Conservation (phyloP, 1,284 basidiomycete genomes). For the Stereum hirsutum region DNA sequence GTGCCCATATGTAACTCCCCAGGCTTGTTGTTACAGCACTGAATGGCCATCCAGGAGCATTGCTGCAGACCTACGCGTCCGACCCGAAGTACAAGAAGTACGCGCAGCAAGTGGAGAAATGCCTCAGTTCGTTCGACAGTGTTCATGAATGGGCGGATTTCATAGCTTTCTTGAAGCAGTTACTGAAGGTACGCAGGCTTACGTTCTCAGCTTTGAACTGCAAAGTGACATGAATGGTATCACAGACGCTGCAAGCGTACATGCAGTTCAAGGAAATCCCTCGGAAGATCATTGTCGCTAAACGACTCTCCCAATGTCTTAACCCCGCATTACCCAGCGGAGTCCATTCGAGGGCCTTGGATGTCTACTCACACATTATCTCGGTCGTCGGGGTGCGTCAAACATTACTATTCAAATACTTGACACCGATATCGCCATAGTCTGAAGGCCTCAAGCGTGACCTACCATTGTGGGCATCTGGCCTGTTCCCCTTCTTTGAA, state of each 20-base stretch:
- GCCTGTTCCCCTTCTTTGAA: constrained; percentile 97
- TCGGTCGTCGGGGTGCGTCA: constrained; percentile 76
- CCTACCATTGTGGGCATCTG: constrained; percentile 90
- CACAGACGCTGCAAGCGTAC: constrained; percentile 84
- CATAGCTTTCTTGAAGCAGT: constrained; percentile 91
- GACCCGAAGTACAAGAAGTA: constrained; percentile 99
- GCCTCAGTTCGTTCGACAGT: constrained; percentile 88
- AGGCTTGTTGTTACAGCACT: neutral
- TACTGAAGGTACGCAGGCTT: constrained; percentile 70
- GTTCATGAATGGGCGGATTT: constrained; percentile 99
- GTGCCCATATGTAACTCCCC: neutral
- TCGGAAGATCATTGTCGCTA: constrained; percentile 88
- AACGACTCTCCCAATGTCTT: constrained; percentile 92
- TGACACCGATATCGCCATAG: constrained; percentile 27
- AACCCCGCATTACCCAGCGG: constrained; percentile 96
- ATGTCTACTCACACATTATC: constrained; percentile 92
- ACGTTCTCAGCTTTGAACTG: neutral
- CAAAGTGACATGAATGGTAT: neutral
- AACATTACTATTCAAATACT: neutral
- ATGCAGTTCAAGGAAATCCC: constrained; percentile 95
- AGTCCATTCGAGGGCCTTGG: constrained; percentile 92
- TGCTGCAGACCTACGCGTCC: constrained; percentile 35
- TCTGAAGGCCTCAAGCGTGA: constrained; percentile 84
- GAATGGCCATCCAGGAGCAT: constrained; percentile 4
- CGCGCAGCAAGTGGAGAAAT: constrained; percentile 83